These are phyloP conservation scores for Skeletonema costatum DNA, from an alignment of 108 stramenopile genomes.

Conservation along the genomic window DNA sequence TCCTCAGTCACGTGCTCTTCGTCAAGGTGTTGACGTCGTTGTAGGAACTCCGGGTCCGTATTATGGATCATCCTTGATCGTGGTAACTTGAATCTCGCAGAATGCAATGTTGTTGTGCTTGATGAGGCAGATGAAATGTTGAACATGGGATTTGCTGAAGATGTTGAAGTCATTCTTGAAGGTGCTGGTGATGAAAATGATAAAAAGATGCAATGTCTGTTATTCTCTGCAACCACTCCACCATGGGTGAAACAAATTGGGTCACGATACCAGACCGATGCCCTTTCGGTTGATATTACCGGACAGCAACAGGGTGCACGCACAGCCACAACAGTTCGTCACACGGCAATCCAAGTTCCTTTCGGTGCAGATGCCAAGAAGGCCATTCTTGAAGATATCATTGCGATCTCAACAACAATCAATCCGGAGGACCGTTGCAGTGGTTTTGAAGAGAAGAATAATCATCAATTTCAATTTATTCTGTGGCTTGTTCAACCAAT, in stretches of 20 bases:
- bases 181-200: conserved; percentile 68
- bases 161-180: conserved; percentile 93
- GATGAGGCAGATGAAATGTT: conserved; percentile 99
- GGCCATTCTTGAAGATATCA: conserved; percentile 80
- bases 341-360: conserved; percentile 93
- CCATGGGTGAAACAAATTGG: conserved; percentile 95
- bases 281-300: conserved; percentile 91
- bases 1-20: conserved; percentile 74
- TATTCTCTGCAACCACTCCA: conserved; percentile 99
- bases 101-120: conserved; percentile 81
- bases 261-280: conserved; percentile 84
- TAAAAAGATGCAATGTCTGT: conserved; percentile 88
- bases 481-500: no score
- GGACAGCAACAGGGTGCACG: conserved; percentile 75
- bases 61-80: conserved; percentile 96
- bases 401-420: conserved; percentile 53
- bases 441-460: no score
- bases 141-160: conserved; percentile 99
- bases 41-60: conserved; percentile 99
- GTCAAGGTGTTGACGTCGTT: conserved; percentile 92
- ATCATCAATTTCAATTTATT: no score
- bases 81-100: conserved; percentile 25
- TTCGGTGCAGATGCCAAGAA: conserved; percentile 82
- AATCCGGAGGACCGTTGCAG: no score
- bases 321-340: conserved; percentile 94